A percentile compares a stretch with the other conserved stretches of the same genome.
Evolutionary conservation across 768 basidiomycete genomes (phyloP).

Genomic region (Hypholoma sublateritium): DNA sequence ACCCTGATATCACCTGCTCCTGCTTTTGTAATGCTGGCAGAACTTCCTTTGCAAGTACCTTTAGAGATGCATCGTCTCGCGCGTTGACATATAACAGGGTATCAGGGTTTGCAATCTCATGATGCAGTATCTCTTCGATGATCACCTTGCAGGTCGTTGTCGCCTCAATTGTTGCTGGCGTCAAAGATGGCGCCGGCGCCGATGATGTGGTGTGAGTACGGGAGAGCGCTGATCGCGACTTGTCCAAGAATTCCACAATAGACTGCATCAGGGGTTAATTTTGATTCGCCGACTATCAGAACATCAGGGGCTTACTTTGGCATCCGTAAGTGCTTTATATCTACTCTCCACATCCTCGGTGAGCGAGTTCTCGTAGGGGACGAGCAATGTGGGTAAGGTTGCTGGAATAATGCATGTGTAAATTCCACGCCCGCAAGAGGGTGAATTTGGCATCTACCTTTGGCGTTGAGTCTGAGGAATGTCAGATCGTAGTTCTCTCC

Average conservation of each 20-base stretch:
- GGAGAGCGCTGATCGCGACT: slow-evolving; percentile 70
- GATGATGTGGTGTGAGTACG: slow-evolving; percentile 67
- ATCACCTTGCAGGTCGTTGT: slow-evolving; percentile 48
- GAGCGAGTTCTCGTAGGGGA: slow-evolving; percentile 78
- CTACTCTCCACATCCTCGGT: slow-evolving; percentile 68
- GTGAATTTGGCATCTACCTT: slow-evolving; percentile 45
- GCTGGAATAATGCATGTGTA: slow-evolving; percentile 36
- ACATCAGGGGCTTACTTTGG: slow-evolving; percentile 47
- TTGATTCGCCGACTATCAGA: neutral
- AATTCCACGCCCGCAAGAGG: neutral
- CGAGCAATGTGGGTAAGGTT: slow-evolving; percentile 80
- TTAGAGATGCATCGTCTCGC: slow-evolving; percentile 51
- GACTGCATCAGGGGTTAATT: slow-evolving; percentile 38
- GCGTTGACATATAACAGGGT: slow-evolving; percentile 60
- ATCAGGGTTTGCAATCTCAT: slow-evolving; percentile 61
- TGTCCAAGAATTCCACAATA: slow-evolving; percentile 81
- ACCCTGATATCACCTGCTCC: slow-evolving; percentile 45
- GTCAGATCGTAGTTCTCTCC: slow-evolving; percentile 79
- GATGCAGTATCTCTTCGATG: slow-evolving; percentile 62
- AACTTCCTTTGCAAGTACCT: slow-evolving; percentile 41
- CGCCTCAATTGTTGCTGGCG: slow-evolving; percentile 82
- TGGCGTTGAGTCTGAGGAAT: slow-evolving; percentile 75
- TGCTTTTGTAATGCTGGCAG: slow-evolving; percentile 45
- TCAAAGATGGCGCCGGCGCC: slow-evolving; percentile 73
- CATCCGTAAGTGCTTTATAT: slow-evolving; percentile 78